Evolutionary conservation across 2,329 filamentous ascomycete genomes (phyloP).

Genomic region (Byssochlamys sp.): DNA sequence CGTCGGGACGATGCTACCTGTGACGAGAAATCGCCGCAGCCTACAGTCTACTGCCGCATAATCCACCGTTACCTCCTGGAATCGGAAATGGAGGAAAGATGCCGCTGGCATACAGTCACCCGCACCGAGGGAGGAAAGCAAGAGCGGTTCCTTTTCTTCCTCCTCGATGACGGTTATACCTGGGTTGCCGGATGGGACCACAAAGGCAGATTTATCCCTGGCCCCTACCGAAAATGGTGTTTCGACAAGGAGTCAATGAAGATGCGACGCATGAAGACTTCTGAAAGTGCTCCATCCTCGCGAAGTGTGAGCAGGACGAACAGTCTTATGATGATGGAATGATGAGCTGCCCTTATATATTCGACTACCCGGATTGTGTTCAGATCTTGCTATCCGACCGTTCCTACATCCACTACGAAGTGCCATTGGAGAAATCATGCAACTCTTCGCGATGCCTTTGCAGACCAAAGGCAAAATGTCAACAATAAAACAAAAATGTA

Average conservation of each 20-base stretch:
- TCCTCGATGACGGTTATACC: constrained; percentile 39
- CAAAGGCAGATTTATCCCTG: constrained; percentile 41
- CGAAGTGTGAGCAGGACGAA: constrained; percentile 21
- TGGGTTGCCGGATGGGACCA: constrained; percentile 45
- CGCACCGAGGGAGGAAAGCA: constrained; percentile 28
- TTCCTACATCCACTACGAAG: neutral
- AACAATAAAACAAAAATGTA: neutral
- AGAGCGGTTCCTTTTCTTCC: constrained; percentile 39
- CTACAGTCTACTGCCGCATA: constrained; percentile 40
- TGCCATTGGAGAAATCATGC: neutral
- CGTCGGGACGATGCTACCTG: constrained; percentile 27
- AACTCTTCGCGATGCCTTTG: neutral
- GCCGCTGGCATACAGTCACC: constrained; percentile 33
- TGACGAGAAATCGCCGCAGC: constrained; percentile 25
- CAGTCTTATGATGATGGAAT: neutral
- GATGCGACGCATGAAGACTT: constrained; percentile 25
- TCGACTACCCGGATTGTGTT: neutral
- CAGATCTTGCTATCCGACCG: neutral
- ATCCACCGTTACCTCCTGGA: constrained; percentile 42
- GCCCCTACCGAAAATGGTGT: constrained; percentile 42
- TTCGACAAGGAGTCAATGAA: constrained; percentile 31
- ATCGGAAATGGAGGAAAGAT: constrained; percentile 39
- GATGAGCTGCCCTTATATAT: neutral
- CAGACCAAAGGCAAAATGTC: neutral
- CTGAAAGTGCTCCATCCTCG: constrained; percentile 26